Conservation (phyloP, 2,329 filamentous ascomycete species). For the Cercospora citrullina region DNA sequence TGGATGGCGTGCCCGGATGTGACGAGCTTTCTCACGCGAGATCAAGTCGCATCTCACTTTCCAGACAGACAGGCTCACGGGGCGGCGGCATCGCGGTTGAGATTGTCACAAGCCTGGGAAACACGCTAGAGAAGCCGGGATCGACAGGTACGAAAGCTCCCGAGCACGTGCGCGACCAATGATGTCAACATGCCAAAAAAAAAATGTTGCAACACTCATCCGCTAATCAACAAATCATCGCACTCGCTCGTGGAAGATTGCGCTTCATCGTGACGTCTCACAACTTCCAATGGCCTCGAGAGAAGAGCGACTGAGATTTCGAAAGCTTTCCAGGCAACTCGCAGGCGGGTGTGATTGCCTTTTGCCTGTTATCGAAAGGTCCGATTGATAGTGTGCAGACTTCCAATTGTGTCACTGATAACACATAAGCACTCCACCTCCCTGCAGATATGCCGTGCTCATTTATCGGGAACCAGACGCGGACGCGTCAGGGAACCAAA, state of each 20-base stretch:
- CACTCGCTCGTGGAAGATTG: neutral
- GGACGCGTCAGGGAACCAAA: neutral
- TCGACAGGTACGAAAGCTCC: neutral
- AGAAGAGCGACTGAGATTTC: neutral
- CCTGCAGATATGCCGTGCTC: neutral
- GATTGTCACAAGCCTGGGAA: neutral
- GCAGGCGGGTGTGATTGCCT: neutral
- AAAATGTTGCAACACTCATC: neutral
- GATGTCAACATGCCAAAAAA: neutral
- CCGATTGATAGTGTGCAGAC: neutral
- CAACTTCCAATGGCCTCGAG: neutral
- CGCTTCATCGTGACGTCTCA: neutral
- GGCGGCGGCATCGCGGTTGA: neutral
- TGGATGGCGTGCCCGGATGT: neutral
- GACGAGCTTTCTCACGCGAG: neutral
- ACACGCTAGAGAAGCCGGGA: neutral
- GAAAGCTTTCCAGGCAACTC: neutral
- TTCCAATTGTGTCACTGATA: neutral
- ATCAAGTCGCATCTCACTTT: neutral
- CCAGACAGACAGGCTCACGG: neutral
- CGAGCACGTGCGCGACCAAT: neutral
- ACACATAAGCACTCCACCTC: neutral
- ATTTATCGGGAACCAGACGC: slow-evolving; percentile 1
- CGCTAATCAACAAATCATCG: neutral
- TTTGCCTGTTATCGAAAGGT: neutral